Base-by-base conservation (phyloP, 176 grass and related monocot species). In the Oryza meridionalis region DNA sequence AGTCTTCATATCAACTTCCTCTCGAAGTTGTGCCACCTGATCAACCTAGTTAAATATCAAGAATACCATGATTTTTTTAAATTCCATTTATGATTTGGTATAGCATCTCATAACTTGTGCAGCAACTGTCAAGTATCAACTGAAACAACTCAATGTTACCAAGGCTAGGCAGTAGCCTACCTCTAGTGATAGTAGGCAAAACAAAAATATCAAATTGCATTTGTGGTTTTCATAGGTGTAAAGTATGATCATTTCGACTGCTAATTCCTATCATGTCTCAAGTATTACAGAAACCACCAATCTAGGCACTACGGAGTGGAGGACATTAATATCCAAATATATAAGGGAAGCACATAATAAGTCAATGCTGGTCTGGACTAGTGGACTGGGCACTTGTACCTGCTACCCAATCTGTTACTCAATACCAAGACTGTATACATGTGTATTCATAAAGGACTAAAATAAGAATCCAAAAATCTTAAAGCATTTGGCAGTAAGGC, bases 1-100 rank as follows among this genome's bases (percentile, higher is more conserved):
- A 87, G 83, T 84, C 91, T 95, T 98, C 49, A 80, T 77, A 77
- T 98, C 92, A 91, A 90, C 78, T 82, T 98, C 86, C 65, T 95
- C 92, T 69, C 89, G 85, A 79, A 98, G 76, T 73, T 98, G 84
- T 21, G 88, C 89, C 32, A 90, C 89, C 81, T 87, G 85, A 89
- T 90, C 86, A 58, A 90, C 76, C 95, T 98, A 77, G 40, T 84
- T 62, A 77, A 89, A 67, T 63, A 92, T 16, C 29, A 86, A 85
- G 35, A 81, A 82, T 33, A 78, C 29, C 13, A 47, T 21, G 67
- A 70, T 73, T 86, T 75, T 75, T 43, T 59, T 1, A 90, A 77
- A 47, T 15, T 82, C 15, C 15, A 58, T n/a, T 43, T 21, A 25
- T 2, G 72, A 89, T 72, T 72, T 66, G 22, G 33, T 65, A 70